A percentile compares a stretch with the other conserved stretches of the same genome.
These are phyloP conservation scores for Lasiodiplodia gonubiensis DNA, from an alignment of 2,329 filamentous ascomycete species.

Conservation along the genomic window DNA sequence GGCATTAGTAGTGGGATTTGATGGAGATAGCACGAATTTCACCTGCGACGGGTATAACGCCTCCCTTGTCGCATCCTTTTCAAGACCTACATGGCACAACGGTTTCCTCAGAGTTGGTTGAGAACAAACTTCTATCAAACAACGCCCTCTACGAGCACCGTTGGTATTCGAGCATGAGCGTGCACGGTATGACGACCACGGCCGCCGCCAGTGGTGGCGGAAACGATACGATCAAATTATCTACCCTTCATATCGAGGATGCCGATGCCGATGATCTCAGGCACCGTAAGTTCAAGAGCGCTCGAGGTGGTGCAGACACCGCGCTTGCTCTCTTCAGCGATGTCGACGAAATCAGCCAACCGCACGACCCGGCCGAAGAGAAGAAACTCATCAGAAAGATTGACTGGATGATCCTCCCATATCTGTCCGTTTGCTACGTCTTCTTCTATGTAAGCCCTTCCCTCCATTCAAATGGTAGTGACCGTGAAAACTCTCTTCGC, in stretches of 20 bases:
- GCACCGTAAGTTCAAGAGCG: neutral
- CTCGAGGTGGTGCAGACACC: neutral
- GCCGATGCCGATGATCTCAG: neutral
- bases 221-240: neutral
- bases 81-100: too few relatives aligned
- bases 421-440: neutral
- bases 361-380: neutral
- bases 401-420: neutral
- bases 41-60: too few relatives aligned
- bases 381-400: neutral
- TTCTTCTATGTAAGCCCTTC: constrained; percentile 4
- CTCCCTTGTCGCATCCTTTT: too few relatives aligned
- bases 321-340: neutral
- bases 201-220: neutral
- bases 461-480: neutral
- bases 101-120: too few relatives aligned
- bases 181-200: neutral
- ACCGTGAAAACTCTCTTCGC: too few relatives aligned
- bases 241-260: neutral
- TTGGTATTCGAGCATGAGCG: neutral
- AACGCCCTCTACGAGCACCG: too few relatives aligned
- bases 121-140: too few relatives aligned
- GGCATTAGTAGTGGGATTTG: too few relatives aligned
- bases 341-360: neutral
- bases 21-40: too few relatives aligned